These are phyloP conservation scores for Rubia balearica DNA, from an alignment of 305 asterid species.

Conservation along the genomic window DNA sequence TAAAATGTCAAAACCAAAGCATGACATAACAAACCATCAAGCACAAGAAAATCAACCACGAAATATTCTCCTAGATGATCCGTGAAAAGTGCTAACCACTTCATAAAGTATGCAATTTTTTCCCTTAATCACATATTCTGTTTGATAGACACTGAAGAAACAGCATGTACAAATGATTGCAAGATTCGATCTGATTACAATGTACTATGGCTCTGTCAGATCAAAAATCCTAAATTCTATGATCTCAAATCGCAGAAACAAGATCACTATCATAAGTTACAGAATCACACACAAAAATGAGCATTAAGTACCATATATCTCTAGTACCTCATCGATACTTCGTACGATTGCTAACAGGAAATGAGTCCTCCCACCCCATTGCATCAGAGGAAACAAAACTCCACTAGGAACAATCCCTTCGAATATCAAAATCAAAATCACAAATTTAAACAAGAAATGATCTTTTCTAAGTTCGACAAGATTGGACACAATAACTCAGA, in stretches of 20 bases:
- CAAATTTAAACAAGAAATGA: background rate
- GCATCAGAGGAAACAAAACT: constrained; percentile 71
- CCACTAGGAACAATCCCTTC: constrained; percentile 95
- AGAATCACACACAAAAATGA: too few species aligned
- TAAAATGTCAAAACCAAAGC: background rate
- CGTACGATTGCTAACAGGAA: constrained; percentile 68
- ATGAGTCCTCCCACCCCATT: constrained; percentile 95
- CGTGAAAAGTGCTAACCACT: background rate
- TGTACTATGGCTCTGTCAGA: background rate
- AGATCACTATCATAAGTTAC: background rate
- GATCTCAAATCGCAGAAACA: background rate
- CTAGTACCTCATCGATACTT: constrained; percentile 48
- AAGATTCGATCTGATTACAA: too few species aligned
- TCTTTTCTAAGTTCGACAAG: background rate
- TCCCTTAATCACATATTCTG: background rate
- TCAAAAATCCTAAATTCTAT: background rate
- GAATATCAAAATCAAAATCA: constrained; percentile 14
- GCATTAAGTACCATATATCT: background rate
- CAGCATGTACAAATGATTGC: background rate
- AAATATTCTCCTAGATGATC: background rate
- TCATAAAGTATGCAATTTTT: constrained; percentile 5
- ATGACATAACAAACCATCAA: background rate
- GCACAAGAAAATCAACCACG: background rate
- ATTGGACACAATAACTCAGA: background rate
- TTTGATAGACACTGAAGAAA: background rate